phyloP scores from a whole-genome alignment of 371 early-diverging fungal genomes.

The Apophysomyces trapeziformis region DNA sequence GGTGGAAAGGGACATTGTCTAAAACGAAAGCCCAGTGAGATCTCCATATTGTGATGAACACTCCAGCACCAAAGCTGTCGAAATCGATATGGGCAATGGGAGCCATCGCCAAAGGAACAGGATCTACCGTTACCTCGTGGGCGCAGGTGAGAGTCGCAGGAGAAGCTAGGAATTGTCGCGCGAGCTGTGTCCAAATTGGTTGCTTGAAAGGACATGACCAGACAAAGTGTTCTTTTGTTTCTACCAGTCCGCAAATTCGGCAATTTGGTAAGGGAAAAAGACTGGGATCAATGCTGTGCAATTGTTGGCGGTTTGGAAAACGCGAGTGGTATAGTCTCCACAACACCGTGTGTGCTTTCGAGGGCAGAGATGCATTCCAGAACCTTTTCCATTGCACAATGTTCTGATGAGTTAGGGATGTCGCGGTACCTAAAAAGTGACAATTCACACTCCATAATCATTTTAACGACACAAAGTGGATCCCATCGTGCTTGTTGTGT shows the following conservation, averaged over 20 bases:
- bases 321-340: no score
- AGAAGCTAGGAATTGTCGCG: background rate
- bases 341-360: no score
- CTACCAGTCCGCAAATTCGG: background rate
- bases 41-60: background rate
- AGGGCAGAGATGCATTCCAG: no score
- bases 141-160: background rate
- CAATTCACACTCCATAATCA: no score
- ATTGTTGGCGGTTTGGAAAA: no score
- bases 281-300: no score
- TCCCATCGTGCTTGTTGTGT: no score
- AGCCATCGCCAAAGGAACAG: background rate
- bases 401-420: no score
- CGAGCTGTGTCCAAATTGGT: background rate
- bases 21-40: background rate
- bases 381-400: no score
- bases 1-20: background rate
- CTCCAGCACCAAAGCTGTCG: background rate
- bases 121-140: background rate
- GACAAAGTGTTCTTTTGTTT: background rate
- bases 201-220: background rate
- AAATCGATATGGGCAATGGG: background rate
- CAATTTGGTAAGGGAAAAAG: no score
- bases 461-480: no score
- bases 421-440: no score